Conservation (phyloP, 352 stramenopile genomes). For the Phytophthora hibernalis region DNA sequence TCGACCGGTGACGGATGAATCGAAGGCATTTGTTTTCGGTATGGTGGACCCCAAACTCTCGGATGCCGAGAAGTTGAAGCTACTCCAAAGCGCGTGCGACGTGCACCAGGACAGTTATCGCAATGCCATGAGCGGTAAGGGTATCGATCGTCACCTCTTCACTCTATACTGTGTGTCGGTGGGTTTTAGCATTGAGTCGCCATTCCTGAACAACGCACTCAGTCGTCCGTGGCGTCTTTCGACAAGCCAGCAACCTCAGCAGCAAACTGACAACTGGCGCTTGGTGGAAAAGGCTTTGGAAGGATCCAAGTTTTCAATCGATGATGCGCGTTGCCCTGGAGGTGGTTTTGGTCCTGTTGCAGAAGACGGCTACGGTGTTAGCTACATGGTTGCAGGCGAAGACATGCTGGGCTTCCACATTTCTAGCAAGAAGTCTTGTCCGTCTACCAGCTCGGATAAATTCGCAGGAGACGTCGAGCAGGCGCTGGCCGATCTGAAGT, state of each 20-base stretch:
- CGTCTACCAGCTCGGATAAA: constrained; percentile 77
- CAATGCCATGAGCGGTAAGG: constrained; percentile 90
- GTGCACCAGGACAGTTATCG: constrained; percentile 94
- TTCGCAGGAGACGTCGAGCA: constrained; percentile 81
- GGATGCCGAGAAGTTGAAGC: constrained; percentile 77
- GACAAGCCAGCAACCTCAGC: constrained; percentile 91
- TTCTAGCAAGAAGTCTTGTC: constrained; percentile 86
- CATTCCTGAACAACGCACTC: constrained; percentile 90
- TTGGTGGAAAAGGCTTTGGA: constrained; percentile 71
- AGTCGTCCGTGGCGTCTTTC: constrained; percentile 87
- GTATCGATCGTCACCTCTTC: constrained; percentile 96
- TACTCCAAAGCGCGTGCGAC: constrained; percentile 89
- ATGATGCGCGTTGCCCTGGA: constrained; percentile 76
- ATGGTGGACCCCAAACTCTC: constrained; percentile 81
- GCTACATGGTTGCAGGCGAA: constrained; percentile 92
- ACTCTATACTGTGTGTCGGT: constrained; percentile 93
- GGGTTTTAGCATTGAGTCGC: constrained; percentile 85
- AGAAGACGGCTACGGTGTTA: constrained; percentile 91
- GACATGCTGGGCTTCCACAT: constrained; percentile 93
- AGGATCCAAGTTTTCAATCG: constrained; percentile 58
- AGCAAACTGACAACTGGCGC: constrained; percentile 88
- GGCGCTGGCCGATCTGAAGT: constrained; percentile 86
- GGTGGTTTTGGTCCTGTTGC: constrained; percentile 92
- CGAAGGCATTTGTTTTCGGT: constrained; percentile 90
- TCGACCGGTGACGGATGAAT: constrained; percentile 91